Percentiles rank a stretch among this genome's conserved stretches.
These are phyloP conservation scores for Eremomyces bilateralis DNA, from an alignment of 495 filamentous ascomycete species.

Conservation along the genomic window DNA sequence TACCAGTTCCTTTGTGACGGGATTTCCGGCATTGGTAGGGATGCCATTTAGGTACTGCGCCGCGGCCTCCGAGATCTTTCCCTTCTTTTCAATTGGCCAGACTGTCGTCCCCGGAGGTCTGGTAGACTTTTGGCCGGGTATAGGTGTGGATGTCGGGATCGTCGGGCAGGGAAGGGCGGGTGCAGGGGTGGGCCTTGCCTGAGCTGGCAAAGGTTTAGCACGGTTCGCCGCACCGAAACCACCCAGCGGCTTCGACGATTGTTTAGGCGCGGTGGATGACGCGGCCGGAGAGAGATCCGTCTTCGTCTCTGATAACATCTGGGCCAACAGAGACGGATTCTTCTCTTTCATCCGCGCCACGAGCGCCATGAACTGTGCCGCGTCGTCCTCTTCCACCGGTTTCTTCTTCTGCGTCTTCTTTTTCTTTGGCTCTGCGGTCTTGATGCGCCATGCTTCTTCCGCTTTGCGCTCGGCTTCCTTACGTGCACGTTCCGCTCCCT, in stretches of 20 bases:
- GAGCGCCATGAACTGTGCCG: neutral
- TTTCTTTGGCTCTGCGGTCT: too few relatives aligned
- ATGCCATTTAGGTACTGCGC: slow-evolving; percentile 12
- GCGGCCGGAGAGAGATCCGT: neutral
- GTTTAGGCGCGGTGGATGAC: neutral
- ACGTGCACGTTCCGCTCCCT: slow-evolving; percentile 2
- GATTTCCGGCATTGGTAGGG: slow-evolving; percentile 12
- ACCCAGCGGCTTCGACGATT: too few relatives aligned
- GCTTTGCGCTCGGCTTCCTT: slow-evolving; percentile 3
- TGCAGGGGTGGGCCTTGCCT: neutral
- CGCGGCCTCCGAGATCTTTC: slow-evolving; percentile 12
- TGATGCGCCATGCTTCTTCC: neutral
- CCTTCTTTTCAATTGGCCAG: slow-evolving; percentile 20
- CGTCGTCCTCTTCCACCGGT: neutral
- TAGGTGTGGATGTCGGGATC: neutral
- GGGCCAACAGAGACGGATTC: slow-evolving; percentile 18
- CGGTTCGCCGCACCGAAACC: too few relatives aligned
- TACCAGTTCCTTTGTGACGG: slow-evolving; percentile 14
- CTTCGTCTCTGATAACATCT: slow-evolving; percentile 10
- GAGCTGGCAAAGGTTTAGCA: neutral
- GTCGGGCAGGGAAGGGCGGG: neutral
- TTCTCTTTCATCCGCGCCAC: slow-evolving; percentile 18
- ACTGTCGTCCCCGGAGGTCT: slow-evolving; percentile 10
- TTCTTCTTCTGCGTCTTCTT: neutral
- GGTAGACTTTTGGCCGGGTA: slow-evolving; percentile 1